phyloP scores from a whole-genome alignment of 2,329 filamentous ascomycete genomes.

The Rhynchosporium agropyri region DNA sequence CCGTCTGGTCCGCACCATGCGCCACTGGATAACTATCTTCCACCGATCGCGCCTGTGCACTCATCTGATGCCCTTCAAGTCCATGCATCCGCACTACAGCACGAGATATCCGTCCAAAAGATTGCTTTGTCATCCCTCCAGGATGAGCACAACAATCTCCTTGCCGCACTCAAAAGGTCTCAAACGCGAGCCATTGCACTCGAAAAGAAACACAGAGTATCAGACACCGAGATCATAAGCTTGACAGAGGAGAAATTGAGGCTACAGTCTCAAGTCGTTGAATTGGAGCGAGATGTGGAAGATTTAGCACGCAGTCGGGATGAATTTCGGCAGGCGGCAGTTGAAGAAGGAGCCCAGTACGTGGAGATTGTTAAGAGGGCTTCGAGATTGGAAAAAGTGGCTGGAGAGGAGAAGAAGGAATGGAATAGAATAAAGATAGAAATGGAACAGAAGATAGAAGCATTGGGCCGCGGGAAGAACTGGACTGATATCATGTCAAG shows the following conservation, averaged over 20 bases:
- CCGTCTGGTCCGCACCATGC: conserved; percentile 29
- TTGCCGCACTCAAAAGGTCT: conserved; percentile 54
- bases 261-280: conserved; percentile 49
- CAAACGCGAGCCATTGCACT: conserved; percentile 52
- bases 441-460: conserved; percentile 38
- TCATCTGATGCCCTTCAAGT: conserved; percentile 38
- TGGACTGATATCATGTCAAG: conserved; percentile 13
- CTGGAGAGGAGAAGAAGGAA: conserved; percentile 37
- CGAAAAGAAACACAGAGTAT: conserved; percentile 53
- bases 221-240: conserved; percentile 54
- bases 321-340: conserved; percentile 44
- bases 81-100: conserved; percentile 48
- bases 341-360: conserved; percentile 42
- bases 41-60: conserved; percentile 33
- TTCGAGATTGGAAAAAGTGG: conserved; percentile 39
- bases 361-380: conserved; percentile 42
- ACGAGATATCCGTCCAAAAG: conserved; percentile 56
- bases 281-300: conserved; percentile 52
- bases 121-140: conserved; percentile 55
- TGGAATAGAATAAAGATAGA: conserved; percentile 37
- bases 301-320: conserved; percentile 52
- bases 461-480: conserved; percentile 24
- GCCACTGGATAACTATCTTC: conserved; percentile 30
- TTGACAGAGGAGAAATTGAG: conserved; percentile 54
- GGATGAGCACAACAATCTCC: conserved; percentile 55